Base-by-base conservation (phyloP, 1,284 basidiomycete species). In the Marasmius sp. region DNA sequence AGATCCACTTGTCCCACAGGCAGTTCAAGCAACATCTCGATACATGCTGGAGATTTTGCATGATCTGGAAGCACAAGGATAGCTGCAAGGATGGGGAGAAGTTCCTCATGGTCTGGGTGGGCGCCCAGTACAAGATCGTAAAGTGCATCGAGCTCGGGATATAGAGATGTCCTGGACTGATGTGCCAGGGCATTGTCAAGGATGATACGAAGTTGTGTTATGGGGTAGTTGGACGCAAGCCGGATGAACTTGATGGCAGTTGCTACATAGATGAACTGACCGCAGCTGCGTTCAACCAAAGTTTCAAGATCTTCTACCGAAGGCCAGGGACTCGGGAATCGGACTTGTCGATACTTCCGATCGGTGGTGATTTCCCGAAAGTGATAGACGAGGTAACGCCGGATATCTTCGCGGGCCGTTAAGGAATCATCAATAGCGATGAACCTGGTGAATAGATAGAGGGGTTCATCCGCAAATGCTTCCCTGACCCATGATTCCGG, bases 221-320 rank as follows among this genome's bases (percentile, higher is more conserved):
- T 36, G 7, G 63, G 63, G 27, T 45, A 22, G 16, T 20, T 11
- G 41, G 33, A n/a, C 33, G 51, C 54, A 8, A 57, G 45, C 14
- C 43, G 34, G 18, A 65, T 52, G n/a, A 58, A 65, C 36, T 58
- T 60, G 8, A 62, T 33, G 9, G 57, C 51, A 16, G 64, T 65
- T 16, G 61, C 48, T 27, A 54, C 58, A 41, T 58, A 65, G 20
- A 63, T 63, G 48, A 65, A 65, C 22, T 60, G 53, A 0, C 61
- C 59, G 22, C 58, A 60, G 12, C 61, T 27, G 38, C 43, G 49
- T 5, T 37, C 7, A 38, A 58, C 55, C 6, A 65, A 38, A 39
- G 18, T 33, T 12, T 57, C 50, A 6, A 65, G 39, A 2, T 55
- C 22, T 8, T 34, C 27, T 9, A 16, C 11, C 4, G 61, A 47